Evolutionary conservation across 2,329 filamentous ascomycete genomes (phyloP).

Genomic region (Lasiodiplodia hormozganensis): DNA sequence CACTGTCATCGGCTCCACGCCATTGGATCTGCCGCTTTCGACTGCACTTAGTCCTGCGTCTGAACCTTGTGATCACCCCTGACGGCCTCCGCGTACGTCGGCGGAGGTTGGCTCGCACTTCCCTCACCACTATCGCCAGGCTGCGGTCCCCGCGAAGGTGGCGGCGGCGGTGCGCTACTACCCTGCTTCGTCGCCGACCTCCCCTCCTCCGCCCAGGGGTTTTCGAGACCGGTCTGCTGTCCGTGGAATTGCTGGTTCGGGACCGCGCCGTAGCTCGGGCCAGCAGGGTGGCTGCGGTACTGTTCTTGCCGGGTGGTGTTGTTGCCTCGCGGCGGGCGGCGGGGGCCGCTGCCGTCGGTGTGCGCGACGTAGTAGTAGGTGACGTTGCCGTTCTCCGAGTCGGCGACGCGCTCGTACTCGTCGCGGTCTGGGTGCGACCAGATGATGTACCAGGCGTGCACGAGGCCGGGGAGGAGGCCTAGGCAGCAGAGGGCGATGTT

Average conservation of each 20-base stretch:
- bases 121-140: constrained; percentile 31
- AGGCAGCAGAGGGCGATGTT: constrained; percentile 84
- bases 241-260: constrained; percentile 52
- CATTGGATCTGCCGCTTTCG: background rate
- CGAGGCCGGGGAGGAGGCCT: constrained; percentile 75
- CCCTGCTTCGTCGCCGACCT: constrained; percentile 4
- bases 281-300: constrained; percentile 29
- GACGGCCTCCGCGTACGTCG: constrained; percentile 89
- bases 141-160: background rate
- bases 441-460: constrained; percentile 99
- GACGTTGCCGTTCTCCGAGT: constrained; percentile 63
- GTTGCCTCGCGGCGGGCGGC: background rate
- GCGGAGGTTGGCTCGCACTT: constrained; percentile 63
- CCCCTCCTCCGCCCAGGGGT: constrained; percentile 27
- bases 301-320: constrained; percentile 14
- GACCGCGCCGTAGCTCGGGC: constrained; percentile 28
- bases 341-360: constrained; percentile 35
- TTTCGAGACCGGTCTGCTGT: constrained; percentile 38
- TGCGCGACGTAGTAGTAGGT: constrained; percentile 75
- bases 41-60: constrained; percentile 18
- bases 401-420: constrained; percentile 67
- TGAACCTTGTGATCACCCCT: constrained; percentile 93
- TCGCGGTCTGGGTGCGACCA: constrained; percentile 85
- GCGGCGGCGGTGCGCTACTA: background rate
- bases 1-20: background rate